Percentiles rank a stretch among this genome's conserved stretches.
phyloP scores from a whole-genome alignment of 768 basidiomycete species.

The Hortiboletus campestris region DNA sequence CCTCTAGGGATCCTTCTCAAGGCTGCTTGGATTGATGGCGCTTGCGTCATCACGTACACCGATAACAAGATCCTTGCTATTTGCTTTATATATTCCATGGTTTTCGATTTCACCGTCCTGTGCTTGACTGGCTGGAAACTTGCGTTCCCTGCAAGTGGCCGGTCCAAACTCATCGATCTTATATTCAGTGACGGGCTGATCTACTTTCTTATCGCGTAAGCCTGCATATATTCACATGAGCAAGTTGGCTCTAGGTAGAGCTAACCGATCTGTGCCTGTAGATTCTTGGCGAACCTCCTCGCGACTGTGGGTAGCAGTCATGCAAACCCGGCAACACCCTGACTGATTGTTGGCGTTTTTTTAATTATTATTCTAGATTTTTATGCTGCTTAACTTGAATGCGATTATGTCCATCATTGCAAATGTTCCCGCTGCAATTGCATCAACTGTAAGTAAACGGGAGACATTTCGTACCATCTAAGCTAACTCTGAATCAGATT shows the following conservation, averaged over 20 bases:
- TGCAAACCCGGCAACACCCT: neutral
- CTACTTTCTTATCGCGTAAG: constrained; percentile 71
- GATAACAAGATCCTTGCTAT: constrained; percentile 58
- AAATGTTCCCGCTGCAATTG: constrained; percentile 70
- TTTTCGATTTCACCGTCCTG: constrained; percentile 64
- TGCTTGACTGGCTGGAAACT: constrained; percentile 63
- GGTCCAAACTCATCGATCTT: constrained; percentile 56
- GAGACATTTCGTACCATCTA: neutral
- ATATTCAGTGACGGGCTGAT: constrained; percentile 73
- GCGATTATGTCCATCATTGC: constrained; percentile 73
- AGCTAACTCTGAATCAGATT: constrained; percentile 43
- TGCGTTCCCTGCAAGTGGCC: constrained; percentile 43
- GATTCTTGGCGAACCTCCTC: constrained; percentile 65
- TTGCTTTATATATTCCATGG: constrained; percentile 74
- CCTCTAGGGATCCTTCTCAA: constrained; percentile 54
- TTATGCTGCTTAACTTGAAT: constrained; percentile 68
- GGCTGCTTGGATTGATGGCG: constrained; percentile 49
- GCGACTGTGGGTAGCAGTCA: constrained; percentile 39
- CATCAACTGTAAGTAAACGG: constrained; percentile 51
- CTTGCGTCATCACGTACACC: constrained; percentile 60
- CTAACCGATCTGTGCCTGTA: constrained; percentile 25
- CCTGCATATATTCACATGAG: constrained; percentile 8
- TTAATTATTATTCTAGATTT: constrained; percentile 40
- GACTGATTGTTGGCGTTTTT: neutral
- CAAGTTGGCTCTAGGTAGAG: neutral